A percentile compares a stretch with the other conserved stretches of the same genome.
These are phyloP conservation scores for Dictyostelium firmibasis DNA, from an alignment of 78 protist genomes.

Conservation along the genomic window DNA sequence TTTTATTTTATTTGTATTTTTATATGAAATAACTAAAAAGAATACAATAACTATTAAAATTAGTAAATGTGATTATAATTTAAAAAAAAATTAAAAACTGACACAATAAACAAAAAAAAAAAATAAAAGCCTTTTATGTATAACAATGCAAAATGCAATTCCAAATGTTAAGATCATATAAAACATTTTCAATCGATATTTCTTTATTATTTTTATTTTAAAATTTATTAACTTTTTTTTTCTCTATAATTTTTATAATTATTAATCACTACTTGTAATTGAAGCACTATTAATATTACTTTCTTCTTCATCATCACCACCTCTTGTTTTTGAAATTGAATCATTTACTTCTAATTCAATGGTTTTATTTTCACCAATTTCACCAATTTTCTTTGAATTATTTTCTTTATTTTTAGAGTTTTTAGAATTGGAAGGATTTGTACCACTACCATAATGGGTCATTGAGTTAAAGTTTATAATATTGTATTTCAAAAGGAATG, in stretches of 20 bases:
- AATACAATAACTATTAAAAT: too few species aligned
- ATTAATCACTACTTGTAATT: background rate
- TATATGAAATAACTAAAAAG: too few species aligned
- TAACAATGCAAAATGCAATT: too few species aligned
- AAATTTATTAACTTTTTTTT: background rate
- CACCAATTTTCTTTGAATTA: background rate
- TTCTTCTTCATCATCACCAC: background rate
- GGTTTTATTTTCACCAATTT: background rate
- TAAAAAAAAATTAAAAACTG: too few species aligned
- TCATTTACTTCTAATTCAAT: background rate
- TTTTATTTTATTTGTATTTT: too few species aligned
- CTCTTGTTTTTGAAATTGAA: background rate
- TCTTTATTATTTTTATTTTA: too few species aligned
- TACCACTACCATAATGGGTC: slow-evolving; percentile 3
- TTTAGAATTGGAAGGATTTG: background rate
- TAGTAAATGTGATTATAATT: too few species aligned
- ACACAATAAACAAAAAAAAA: too few species aligned
- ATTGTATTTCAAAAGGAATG: slow-evolving; percentile 3
- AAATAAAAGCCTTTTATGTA: too few species aligned
- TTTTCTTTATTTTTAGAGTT: background rate
- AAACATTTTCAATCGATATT: too few species aligned
- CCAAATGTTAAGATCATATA: too few species aligned
- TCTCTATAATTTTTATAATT: background rate
- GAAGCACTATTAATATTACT: background rate
- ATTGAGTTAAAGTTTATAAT: background rate